A percentile compares a stretch with the other conserved stretches of the same genome.
Conservation (phyloP, 2,329 filamentous ascomycete species). For the Hymenoscyphus scutula region DNA sequence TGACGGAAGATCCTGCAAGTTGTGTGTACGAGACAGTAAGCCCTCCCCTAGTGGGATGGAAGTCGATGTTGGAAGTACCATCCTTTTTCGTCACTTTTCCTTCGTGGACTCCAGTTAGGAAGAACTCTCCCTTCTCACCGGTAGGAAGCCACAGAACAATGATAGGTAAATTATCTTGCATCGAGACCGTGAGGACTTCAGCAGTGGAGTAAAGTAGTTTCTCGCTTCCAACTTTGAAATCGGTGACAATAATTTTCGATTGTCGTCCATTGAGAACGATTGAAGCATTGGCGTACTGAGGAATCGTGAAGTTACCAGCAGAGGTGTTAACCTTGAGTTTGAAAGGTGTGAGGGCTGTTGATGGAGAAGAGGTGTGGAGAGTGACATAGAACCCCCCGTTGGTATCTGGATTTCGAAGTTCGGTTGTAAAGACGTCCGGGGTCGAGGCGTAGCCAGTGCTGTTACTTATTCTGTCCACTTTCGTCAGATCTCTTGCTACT, state of each 20-base stretch:
- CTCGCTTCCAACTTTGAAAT: conserved; percentile 53
- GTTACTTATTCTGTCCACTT: conserved; percentile 50
- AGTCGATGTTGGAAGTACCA: conserved; percentile 42
- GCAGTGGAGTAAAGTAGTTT: conserved; percentile 54
- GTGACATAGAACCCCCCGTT: conserved; percentile 58
- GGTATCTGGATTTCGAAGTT: conserved; percentile 58
- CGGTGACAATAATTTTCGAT: conserved; percentile 60
- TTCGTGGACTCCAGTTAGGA: conserved; percentile 49
- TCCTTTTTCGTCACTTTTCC: conserved; percentile 48
- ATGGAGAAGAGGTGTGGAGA: conserved; percentile 53
- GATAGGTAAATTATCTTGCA: conserved; percentile 46
- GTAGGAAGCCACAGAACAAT: conserved; percentile 53
- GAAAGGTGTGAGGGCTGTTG: conserved; percentile 50
- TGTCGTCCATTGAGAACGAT: conserved; percentile 59
- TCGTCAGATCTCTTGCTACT: conserved; percentile 54
- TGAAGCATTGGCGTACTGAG: conserved; percentile 44
- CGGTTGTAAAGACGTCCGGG: conserved; percentile 49
- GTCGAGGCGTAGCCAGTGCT: conserved; percentile 52
- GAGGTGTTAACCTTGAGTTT: conserved; percentile 56
- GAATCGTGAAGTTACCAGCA: conserved; percentile 51
- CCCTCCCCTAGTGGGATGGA: conserved; percentile 41
- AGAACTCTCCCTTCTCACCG: conserved; percentile 55
- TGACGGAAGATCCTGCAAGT: conserved; percentile 45
- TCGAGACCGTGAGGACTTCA: conserved; percentile 51
- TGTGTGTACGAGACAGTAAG: conserved; percentile 50